Conservation (phyloP, 176 grass and related monocot species). For the Phyllostachys edulis region DNA sequence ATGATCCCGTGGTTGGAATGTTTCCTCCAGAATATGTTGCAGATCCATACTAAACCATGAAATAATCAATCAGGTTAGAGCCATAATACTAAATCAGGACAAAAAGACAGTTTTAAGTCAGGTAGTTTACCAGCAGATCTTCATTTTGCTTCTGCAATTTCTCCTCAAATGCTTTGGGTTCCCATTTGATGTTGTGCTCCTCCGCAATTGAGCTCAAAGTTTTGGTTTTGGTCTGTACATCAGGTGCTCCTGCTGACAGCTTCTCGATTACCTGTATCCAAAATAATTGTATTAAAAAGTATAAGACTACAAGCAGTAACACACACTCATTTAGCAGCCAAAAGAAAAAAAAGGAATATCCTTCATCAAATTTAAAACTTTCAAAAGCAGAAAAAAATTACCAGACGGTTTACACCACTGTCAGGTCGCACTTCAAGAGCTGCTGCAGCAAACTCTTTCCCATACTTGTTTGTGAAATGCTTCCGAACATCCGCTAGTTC, state of each 20-base stretch:
- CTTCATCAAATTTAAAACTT: neutral
- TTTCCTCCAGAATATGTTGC: constrained; percentile 56
- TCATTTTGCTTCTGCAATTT: constrained; percentile 65
- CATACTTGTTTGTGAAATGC: constrained; percentile 88
- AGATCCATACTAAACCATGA: constrained; percentile 54
- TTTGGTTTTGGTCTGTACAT: constrained; percentile 76
- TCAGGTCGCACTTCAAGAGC: constrained; percentile 91
- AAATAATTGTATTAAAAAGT: neutral
- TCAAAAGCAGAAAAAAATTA: constrained; percentile 33
- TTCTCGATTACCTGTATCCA: constrained; percentile 79
- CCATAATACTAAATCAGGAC: neutral
- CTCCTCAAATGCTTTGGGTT: constrained; percentile 82
- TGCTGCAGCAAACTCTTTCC: constrained; percentile 80
- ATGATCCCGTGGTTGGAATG: constrained; percentile 38
- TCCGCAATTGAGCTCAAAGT: constrained; percentile 76
- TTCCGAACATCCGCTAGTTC: constrained; percentile 83
- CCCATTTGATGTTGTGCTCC: constrained; percentile 90
- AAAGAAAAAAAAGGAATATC: neutral
- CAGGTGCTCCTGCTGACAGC: constrained; percentile 83
- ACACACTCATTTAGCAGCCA: neutral
- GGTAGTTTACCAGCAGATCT: constrained; percentile 59
- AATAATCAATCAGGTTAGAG: constrained; percentile 32
- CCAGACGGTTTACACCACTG: constrained; percentile 79
- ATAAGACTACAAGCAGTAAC: neutral
- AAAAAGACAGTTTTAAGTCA: constrained; percentile 1